Percentiles rank a stretch among this genome's conserved stretches.
phyloP scores from a whole-genome alignment of 1,139 yeast genomes.

The Hemisphaericaspora subhashii region DNA sequence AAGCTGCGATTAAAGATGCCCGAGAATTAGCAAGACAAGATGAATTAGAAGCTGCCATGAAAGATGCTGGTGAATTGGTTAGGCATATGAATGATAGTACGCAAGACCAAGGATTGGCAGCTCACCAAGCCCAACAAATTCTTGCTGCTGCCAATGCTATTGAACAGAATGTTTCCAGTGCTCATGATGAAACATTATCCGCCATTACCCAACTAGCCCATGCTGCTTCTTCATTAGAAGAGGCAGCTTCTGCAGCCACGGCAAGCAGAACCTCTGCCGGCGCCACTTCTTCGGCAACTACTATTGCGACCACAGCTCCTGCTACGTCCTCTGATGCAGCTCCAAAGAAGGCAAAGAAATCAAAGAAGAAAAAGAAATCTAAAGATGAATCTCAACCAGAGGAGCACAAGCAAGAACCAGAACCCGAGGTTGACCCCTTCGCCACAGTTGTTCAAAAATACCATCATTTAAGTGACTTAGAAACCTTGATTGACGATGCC shows the following conservation, averaged over 20 bases:
- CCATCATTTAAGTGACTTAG: slow-evolving; percentile 30
- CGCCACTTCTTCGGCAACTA: too few relatives aligned
- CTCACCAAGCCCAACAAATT: slow-evolving; percentile 30
- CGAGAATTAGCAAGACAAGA: slow-evolving; percentile 52
- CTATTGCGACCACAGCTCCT: background rate
- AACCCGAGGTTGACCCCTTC: slow-evolving; percentile 3
- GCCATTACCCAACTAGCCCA: slow-evolving; percentile 36
- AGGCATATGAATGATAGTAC: slow-evolving; percentile 4
- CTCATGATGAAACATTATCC: slow-evolving; percentile 8
- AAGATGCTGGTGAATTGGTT: slow-evolving; percentile 64
- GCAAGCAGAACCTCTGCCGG: too few relatives aligned
- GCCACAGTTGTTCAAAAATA: slow-evolving; percentile 18
- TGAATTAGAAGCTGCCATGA: slow-evolving; percentile 56
- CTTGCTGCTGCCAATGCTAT: slow-evolving; percentile 27
- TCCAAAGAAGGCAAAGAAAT: slow-evolving; percentile 4
- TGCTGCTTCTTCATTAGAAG: slow-evolving; percentile 26
- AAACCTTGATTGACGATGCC: slow-evolving; percentile 37
- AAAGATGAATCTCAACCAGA: background rate
- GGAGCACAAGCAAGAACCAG: background rate
- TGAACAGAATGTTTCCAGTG: slow-evolving; percentile 15
- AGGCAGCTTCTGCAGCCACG: too few relatives aligned
- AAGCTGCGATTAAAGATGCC: slow-evolving; percentile 68
- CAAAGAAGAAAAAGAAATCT: slow-evolving; percentile 1
- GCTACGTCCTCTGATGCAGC: background rate
- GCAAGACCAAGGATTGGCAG: slow-evolving; percentile 15